These are phyloP conservation scores for Xylariaceae sp. DNA, from an alignment of 2,329 filamentous ascomycete genomes.

Conservation along the genomic window DNA sequence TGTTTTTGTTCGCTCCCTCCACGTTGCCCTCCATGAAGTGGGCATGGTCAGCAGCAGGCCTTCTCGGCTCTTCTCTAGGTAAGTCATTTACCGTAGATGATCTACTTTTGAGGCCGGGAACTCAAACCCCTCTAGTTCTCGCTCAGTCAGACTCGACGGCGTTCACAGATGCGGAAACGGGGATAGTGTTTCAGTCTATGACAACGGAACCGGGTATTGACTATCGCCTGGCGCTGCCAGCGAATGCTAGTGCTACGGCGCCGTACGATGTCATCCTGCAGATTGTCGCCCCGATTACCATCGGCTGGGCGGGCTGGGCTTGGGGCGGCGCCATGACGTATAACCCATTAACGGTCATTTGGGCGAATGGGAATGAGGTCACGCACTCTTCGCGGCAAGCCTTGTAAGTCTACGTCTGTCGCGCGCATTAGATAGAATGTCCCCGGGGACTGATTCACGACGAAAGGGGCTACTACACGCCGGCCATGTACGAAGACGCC, in stretches of 20 bases:
- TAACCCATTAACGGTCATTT: constrained; percentile 38
- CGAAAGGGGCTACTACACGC: constrained; percentile 34
- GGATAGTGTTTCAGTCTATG: constrained; percentile 42
- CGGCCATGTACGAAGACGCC: constrained; percentile 29
- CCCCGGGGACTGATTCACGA: neutral
- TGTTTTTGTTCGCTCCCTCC: no score
- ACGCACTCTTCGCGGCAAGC: constrained; percentile 38
- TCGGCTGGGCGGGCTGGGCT: constrained; percentile 39
- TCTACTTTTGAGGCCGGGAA: neutral
- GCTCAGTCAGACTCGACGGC: constrained; percentile 32
- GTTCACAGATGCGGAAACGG: constrained; percentile 35
- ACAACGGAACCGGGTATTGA: constrained; percentile 32
- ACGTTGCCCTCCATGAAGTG: constrained; percentile 28
- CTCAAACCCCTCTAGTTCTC: constrained; percentile 18
- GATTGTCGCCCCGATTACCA: constrained; percentile 33
- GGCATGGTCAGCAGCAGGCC: constrained; percentile 22
- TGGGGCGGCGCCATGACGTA: constrained; percentile 42
- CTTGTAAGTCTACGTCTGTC: constrained; percentile 28
- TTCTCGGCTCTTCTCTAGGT: constrained; percentile 30
- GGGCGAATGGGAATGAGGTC: constrained; percentile 35
- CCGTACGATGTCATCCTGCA: constrained; percentile 38
- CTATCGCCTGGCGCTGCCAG: constrained; percentile 34
- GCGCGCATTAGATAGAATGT: neutral
- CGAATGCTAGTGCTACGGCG: constrained; percentile 23
- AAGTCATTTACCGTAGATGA: constrained; percentile 12